Evolutionary conservation across 2,329 filamentous ascomycete species (phyloP).

Genomic region (Penicillium sclerotiorum): DNA sequence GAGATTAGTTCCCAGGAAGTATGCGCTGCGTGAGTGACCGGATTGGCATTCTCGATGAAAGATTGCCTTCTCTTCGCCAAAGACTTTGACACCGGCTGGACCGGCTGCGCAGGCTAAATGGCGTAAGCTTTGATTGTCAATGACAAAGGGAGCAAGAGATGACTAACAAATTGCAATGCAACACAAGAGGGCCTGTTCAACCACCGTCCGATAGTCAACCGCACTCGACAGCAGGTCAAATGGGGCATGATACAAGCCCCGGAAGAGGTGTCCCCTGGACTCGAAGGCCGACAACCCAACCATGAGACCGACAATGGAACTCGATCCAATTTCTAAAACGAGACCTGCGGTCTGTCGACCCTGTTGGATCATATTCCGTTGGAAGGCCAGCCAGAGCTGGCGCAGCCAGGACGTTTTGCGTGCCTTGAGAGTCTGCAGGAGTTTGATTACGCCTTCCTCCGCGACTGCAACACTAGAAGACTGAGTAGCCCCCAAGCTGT

Average conservation of each 20-base stretch:
- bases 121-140: neutral
- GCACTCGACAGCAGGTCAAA: constrained; percentile 51
- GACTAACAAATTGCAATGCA: neutral
- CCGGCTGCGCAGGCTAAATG: neutral
- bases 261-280: neutral
- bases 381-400: neutral
- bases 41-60: constrained; percentile 3
- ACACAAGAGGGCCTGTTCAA: neutral
- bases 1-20: constrained; percentile 2
- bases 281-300: neutral
- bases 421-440: too few relatives aligned
- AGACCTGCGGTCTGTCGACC: neutral
- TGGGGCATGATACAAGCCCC: constrained; percentile 26
- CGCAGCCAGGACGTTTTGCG: neutral
- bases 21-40: constrained; percentile 2
- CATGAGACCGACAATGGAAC: constrained; percentile 22
- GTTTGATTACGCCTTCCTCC: too few relatives aligned
- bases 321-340: neutral
- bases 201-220: constrained; percentile 47
- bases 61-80: constrained; percentile 56
- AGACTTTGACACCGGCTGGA: neutral
- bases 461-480: too few relatives aligned
- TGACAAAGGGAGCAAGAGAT: neutral
- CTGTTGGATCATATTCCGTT: neutral
- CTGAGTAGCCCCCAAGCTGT: too few relatives aligned